These are phyloP conservation scores for Cystobasidiaceae sp. DNA, from an alignment of 1,284 basidiomycete species.

Conservation along the genomic window DNA sequence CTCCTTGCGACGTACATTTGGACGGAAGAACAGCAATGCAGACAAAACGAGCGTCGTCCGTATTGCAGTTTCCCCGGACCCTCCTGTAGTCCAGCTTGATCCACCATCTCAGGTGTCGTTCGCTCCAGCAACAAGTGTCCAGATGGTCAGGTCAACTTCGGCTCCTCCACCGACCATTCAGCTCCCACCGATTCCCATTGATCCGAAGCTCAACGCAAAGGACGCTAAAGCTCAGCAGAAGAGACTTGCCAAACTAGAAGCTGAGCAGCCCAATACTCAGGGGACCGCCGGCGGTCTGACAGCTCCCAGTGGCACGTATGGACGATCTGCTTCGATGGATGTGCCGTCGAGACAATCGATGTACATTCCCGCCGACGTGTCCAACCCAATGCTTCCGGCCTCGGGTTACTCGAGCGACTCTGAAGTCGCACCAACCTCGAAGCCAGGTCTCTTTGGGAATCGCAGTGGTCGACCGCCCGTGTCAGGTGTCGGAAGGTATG, in stretches of 20 bases:
- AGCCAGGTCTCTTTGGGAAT: background rate
- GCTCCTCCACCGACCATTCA: constrained; percentile 6
- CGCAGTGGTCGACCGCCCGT: background rate
- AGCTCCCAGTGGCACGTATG: constrained; percentile 31
- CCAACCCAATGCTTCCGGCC: background rate
- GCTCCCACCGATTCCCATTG: constrained; percentile 24
- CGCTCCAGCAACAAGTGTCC: background rate
- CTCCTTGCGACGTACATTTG: constrained; percentile 14
- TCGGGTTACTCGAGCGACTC: constrained; percentile 14
- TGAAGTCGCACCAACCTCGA: background rate
- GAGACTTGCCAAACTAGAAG: background rate
- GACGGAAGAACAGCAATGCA: background rate
- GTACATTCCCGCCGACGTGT: constrained; percentile 4
- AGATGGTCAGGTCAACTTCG: background rate
- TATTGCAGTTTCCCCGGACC: background rate
- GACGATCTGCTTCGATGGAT: constrained; percentile 24
- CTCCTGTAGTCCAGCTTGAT: background rate
- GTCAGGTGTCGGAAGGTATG: background rate
- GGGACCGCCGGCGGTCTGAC: background rate
- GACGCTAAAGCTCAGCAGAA: constrained; percentile 17
- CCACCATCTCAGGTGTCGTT: background rate
- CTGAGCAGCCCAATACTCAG: background rate
- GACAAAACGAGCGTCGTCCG: background rate
- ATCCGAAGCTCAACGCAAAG: constrained; percentile 11
- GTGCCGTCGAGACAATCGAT: background rate